Base-by-base conservation (phyloP, 306 rosid genomes). In the Sophora flavescens region DNA sequence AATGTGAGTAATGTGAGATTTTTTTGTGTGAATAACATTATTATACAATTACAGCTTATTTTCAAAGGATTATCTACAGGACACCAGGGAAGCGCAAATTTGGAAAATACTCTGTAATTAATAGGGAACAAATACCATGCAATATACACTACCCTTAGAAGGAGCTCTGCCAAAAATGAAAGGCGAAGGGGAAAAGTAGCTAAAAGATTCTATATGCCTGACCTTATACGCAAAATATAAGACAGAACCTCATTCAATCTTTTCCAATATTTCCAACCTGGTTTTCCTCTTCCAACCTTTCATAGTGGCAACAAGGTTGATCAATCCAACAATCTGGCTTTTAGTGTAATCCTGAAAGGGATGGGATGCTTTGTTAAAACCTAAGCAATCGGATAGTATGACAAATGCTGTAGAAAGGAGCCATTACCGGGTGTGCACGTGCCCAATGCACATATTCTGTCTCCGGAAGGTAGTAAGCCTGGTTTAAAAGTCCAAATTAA, bases 281-380 rank as follows among this genome's bases (percentile, higher is more conserved):
- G 92, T 89, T 91, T 96, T 96, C 75, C 99, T 89, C 89, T 92
- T 92, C 99, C 99, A 96, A 67, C 97, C 91, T 89, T 91, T 96
- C 99, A 96, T 91, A 3, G 96, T 9, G 57, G 98, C 95, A 72
- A 96, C 99, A n/a, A 96, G 91, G 86, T 96, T 92, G 82, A 96
- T 42, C 86, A 96, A 72, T 75, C 99, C 98, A 56, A 93, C 87
- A 60, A 92, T 62, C 84, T 96, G 99, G 86, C 61, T 88, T 86
- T 90, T 92, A 36, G 76, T 89, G 81, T 92, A 92, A 80, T 96
- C 98, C 99, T 96, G 96, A 82, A 90, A 50, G 67, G 63, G 11
- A 64, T 51, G 70, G 38, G 59, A 64, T 58, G 70, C 77, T 58
- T 74, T 22, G 74, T 75, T 62, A 77, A 74, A 71, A 59, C 71